These are phyloP conservation scores for Sarocladiaceae sp. DNA, from an alignment of 2,329 filamentous ascomycete genomes.

Conservation along the genomic window DNA sequence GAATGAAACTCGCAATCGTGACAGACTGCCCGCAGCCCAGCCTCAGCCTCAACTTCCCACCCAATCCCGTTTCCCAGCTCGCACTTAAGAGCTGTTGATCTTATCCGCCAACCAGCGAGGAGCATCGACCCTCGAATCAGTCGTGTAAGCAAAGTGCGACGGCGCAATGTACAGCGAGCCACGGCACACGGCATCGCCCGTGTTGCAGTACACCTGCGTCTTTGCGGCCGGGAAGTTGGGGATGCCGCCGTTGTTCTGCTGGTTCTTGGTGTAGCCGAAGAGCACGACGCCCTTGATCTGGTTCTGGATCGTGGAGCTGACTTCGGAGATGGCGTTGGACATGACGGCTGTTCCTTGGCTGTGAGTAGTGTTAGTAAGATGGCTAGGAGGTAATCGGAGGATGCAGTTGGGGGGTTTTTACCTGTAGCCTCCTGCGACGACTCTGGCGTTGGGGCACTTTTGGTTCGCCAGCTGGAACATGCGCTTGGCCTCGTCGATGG, in stretches of 20 bases:
- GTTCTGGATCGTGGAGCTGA: constrained; percentile 23
- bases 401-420: too few species aligned
- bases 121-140: constrained; percentile 16
- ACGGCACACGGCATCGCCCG: constrained; percentile 29
- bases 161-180: constrained; percentile 31
- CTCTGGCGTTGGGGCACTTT: constrained; percentile 38
- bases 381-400: too few species aligned
- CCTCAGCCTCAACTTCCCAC: not conserved
- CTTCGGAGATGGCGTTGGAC: constrained; percentile 31
- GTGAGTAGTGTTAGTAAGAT: not conserved
- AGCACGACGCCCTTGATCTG: constrained; percentile 33
- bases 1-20: too few species aligned
- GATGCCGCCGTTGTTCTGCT: constrained; percentile 34
- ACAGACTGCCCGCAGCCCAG: too few species aligned
- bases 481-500: constrained; percentile 35
- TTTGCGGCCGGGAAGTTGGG: constrained; percentile 29
- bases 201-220: constrained; percentile 33
- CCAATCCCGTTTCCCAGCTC: not conserved
- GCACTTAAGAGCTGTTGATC: constrained; percentile 14
- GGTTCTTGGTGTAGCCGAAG: constrained; percentile 39
- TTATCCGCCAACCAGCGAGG: constrained; percentile 18
- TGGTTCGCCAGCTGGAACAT: constrained; percentile 34
- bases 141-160: constrained; percentile 27
- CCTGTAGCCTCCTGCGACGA: constrained; percentile 37
- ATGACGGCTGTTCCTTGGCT: constrained; percentile 40